These are phyloP conservation scores for Spirogloea muscicola DNA, from an alignment of 139 green algal genomes.

Conservation along the genomic window DNA sequence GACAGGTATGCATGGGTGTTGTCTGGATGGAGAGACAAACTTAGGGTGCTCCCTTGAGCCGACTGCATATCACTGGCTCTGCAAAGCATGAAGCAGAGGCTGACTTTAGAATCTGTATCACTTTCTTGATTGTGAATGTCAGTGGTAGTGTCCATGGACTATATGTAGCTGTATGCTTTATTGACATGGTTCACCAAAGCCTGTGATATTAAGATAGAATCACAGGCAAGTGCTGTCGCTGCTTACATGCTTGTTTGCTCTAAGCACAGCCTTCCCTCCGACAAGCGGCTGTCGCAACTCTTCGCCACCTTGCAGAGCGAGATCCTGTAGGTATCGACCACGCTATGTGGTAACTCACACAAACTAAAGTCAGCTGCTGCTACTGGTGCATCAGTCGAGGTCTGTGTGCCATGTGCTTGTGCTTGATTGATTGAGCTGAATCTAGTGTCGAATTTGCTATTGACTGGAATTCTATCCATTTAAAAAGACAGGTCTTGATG, in stretches of 20 bases:
- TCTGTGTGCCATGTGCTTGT: background rate
- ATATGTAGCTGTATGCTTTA: too few relatives aligned
- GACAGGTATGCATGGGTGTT: conserved; percentile 39
- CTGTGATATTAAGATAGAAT: too few relatives aligned
- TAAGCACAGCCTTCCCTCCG: conserved; percentile 66
- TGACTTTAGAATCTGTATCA: too few relatives aligned
- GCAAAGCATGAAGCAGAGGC: too few relatives aligned
- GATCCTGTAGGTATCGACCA: conserved; percentile 50
- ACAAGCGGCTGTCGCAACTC: conserved; percentile 72
- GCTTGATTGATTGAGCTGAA: background rate
- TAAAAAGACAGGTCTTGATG: conserved; percentile 2
- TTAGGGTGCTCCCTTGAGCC: too few relatives aligned
- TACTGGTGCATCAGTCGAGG: background rate
- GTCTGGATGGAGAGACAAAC: too few relatives aligned
- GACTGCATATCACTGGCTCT: too few relatives aligned
- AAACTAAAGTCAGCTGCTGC: background rate
- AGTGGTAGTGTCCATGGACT: too few relatives aligned
- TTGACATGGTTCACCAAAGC: too few relatives aligned
- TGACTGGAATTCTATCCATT: background rate
- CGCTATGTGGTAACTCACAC: background rate
- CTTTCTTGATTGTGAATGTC: too few relatives aligned
- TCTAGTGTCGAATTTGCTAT: background rate
- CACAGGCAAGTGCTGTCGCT: too few relatives aligned
- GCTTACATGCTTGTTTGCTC: background rate
- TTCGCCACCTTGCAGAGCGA: conserved; percentile 80